Percentiles rank a stretch among this genome's conserved stretches.
Conservation (phyloP, 1,139 yeast genomes). For the Barnettozyma hawaiiensis region DNA sequence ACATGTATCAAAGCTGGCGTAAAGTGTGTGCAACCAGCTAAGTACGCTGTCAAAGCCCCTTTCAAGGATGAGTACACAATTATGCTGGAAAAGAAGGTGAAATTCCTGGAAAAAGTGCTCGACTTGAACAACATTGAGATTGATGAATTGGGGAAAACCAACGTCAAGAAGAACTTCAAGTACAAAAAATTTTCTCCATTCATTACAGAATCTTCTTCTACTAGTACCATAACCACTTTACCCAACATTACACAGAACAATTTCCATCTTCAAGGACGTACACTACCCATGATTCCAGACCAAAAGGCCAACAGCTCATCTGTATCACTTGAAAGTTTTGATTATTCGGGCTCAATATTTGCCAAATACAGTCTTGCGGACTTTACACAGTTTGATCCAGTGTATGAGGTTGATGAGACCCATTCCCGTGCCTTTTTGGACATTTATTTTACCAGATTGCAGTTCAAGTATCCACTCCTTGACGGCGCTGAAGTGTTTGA, state of each 20-base stretch:
- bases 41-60: conserved; percentile 38
- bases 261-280: conserved; percentile 15
- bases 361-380: conserved; percentile 39
- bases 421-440: conserved; percentile 42
- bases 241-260: conserved; percentile 10
- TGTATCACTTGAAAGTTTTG: conserved; percentile 32
- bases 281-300: conserved; percentile 16
- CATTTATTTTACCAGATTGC: conserved; percentile 45
- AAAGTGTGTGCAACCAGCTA: conserved; percentile 52
- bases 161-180: conserved; percentile 31
- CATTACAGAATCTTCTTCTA: conserved; percentile 4
- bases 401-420: conserved; percentile 40
- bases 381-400: conserved; percentile 39
- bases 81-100: conserved; percentile 46
- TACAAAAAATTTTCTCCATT: conserved; percentile 40
- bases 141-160: conserved; percentile 28
- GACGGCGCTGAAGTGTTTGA: conserved; percentile 42
- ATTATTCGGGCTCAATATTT: conserved; percentile 35
- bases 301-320: conserved; percentile 6
- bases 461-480: conserved; percentile 45
- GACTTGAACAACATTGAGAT: conserved; percentile 26
- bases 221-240: conserved; percentile 7
- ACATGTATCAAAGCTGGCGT: conserved; percentile 55
- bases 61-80: conserved; percentile 47
- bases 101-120: conserved; percentile 40